Evolutionary conservation across 2,329 filamentous ascomycete genomes (phyloP).

Genomic region (Orbilia javanica): DNA sequence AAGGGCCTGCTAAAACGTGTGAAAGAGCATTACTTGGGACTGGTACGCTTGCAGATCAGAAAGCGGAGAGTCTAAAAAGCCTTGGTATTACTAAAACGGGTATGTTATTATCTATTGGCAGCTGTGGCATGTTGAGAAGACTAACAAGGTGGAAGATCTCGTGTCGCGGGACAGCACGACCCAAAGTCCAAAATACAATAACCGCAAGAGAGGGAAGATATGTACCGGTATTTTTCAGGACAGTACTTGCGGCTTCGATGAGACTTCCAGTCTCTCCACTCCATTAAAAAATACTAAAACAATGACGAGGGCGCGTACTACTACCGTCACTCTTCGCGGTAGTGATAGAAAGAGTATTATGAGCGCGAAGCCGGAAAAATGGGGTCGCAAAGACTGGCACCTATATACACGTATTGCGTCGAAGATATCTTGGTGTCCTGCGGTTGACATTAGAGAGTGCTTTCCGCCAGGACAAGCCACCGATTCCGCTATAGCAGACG

Average conservation of each 20-base stretch:
- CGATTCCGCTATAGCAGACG: not conserved
- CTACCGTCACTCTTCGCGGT: not conserved
- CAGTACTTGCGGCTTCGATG: too few relatives aligned
- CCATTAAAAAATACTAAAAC: not conserved
- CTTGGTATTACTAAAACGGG: not conserved
- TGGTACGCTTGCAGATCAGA: not conserved
- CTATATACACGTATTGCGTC: constrained; percentile 4
- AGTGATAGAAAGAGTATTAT: not conserved
- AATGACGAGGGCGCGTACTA: not conserved
- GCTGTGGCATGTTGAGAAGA: too few relatives aligned
- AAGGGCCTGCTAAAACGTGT: not conserved
- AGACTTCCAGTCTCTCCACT: not conserved
- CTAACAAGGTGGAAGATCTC: too few relatives aligned
- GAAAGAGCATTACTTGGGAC: not conserved
- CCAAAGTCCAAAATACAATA: not conserved
- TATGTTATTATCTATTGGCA: not conserved
- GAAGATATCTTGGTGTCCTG: constrained; percentile 38
- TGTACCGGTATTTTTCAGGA: too few relatives aligned
- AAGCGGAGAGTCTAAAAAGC: not conserved
- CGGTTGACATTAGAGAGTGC: constrained; percentile 11
- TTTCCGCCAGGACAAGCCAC: constrained; percentile 1
- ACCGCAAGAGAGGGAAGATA: not conserved
- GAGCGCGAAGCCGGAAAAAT: not conserved
- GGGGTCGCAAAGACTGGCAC: constrained; percentile 24
- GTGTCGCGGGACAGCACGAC: too few relatives aligned